phyloP scores from a whole-genome alignment of 2,329 filamentous ascomycete genomes.

The Aspergillus quadricinctus region DNA sequence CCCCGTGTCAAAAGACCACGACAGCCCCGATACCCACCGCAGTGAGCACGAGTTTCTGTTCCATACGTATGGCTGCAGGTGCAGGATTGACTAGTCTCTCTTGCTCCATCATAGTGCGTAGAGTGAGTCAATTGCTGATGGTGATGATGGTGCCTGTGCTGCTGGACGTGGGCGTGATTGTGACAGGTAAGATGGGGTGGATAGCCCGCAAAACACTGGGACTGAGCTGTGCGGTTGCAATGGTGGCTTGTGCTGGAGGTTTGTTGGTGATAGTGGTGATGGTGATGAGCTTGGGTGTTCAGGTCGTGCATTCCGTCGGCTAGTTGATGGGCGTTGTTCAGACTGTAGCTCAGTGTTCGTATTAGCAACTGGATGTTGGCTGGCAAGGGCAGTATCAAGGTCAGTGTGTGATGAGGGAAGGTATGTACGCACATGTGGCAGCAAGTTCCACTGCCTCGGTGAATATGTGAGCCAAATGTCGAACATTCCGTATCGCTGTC shows the following conservation, averaged over 20 bases:
- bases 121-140: neutral
- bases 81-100: neutral
- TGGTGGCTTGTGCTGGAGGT: neutral
- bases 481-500: neutral
- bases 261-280: neutral
- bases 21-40: neutral
- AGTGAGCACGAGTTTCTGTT: neutral
- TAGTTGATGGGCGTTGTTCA: neutral
- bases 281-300: neutral
- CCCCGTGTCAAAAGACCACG: neutral
- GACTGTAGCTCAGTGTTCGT: neutral
- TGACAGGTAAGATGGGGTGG: neutral
- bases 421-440: neutral
- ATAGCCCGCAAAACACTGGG: neutral
- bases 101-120: neutral
- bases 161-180: neutral
- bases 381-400: neutral
- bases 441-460: neutral
- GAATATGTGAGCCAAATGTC: neutral
- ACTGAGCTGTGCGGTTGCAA: neutral
- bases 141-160: neutral
- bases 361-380: neutral
- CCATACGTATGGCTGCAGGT: neutral
- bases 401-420: neutral
- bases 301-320: neutral